Percentiles rank a stretch among this genome's conserved stretches.
These are phyloP conservation scores for Acanthamoeba polyphaga DNA, from an alignment of 208 protist genomes.

Conservation along the genomic window DNA sequence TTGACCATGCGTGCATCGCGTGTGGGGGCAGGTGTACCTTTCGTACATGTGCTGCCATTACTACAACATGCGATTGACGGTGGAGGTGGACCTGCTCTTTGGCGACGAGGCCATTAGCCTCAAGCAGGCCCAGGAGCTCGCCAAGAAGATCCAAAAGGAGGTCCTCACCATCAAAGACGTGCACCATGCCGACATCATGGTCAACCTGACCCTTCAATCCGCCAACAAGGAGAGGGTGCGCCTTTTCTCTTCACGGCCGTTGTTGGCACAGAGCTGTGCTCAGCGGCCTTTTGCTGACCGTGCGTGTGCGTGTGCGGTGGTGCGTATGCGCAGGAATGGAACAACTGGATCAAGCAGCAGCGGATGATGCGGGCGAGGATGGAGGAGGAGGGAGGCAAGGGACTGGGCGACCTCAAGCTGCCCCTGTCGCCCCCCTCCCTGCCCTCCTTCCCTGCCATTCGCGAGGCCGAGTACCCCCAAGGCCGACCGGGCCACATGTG, in stretches of 20 bases:
- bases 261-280: no score
- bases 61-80: slow-evolving; percentile 28
- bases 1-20: not conserved
- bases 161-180: slow-evolving; percentile 27
- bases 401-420: slow-evolving; percentile 18
- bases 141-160: slow-evolving; percentile 20
- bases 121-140: slow-evolving; percentile 15
- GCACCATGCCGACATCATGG: slow-evolving; percentile 22
- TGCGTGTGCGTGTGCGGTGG: no score
- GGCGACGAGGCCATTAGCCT: slow-evolving; percentile 13
- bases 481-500: slow-evolving; percentile 44
- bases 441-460: not conserved
- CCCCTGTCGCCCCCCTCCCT: not conserved
- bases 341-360: slow-evolving; percentile 47
- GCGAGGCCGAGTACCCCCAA: slow-evolving; percentile 26
- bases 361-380: slow-evolving; percentile 26
- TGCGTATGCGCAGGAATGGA: not conserved
- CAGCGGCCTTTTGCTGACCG: not conserved
- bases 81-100: slow-evolving; percentile 32
- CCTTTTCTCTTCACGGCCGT: no score
- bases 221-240: slow-evolving; percentile 31
- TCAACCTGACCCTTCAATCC: slow-evolving; percentile 40
- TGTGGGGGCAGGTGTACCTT: not conserved
- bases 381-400: slow-evolving; percentile 49
- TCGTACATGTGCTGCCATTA: slow-evolving; percentile 53